Base-by-base conservation (phyloP, 345 rosid genomes). In the Theobroma cacao region DNA sequence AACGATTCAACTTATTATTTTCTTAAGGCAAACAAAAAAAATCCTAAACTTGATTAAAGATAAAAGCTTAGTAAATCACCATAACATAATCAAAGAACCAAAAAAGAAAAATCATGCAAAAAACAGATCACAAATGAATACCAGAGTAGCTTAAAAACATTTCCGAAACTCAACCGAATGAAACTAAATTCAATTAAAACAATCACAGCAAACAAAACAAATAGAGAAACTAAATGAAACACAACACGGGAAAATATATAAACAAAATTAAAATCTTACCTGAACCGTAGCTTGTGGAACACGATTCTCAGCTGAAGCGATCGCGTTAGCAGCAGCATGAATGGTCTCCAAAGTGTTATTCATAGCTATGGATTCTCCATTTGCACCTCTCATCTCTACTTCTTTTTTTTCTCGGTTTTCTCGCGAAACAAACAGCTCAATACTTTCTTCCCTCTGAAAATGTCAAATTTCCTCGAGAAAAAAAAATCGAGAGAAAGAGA, bases 291-390 rank as follows among this genome's bases (percentile, higher is more conserved):
- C 80, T 55, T 84, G 97, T 61, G 84, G 86, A 83, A 78, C 75
- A 84, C 95, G 97, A 82, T 81, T 88, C 85, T 89, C 94, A 58
- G 90, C 89, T 17, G 91, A 89, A n/a, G 93, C 93, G 81, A 96
- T 86, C 84, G 93, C 97, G 18, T 91, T 82, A 80, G 97, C 98
- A 75, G 98, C 98, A 28, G 98, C 97, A 93, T 82, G 87, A 56
- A 96, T 83, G 41, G 97, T 93, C 40, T 90, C 93, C 52, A 90
- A 72, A 68, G 88, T 84, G 84, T 82, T 86, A 85, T 64, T 77
- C 67, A 58, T 77, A 34, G 83, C 83, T 80, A 87, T 82, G 33
- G 86, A 60, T 38, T 85, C 87, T 70, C 84, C 78, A 74, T 76
- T 78, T 14, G 62, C 84, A 80, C 79, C 63, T 85, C 94, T 89